Base-by-base conservation (phyloP, 148 eudicot genomes). In the Nyssa sinensis region DNA sequence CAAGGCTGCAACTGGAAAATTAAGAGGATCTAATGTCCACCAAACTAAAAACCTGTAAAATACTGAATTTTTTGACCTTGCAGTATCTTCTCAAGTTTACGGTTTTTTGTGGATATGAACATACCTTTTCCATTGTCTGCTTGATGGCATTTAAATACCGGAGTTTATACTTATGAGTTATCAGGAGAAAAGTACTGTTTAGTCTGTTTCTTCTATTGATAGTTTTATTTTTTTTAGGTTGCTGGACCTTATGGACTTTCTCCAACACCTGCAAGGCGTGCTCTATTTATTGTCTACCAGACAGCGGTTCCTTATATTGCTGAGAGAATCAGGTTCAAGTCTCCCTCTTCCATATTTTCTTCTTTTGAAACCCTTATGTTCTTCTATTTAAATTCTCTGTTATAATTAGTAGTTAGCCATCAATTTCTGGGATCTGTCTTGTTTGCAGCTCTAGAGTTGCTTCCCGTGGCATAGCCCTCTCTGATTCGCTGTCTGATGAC, bases 241-340 rank as follows among this genome's bases (percentile, higher is more conserved):
- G 86, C 99, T 74, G 99, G 99, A 79, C 77, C 92, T 41, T 83
- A 90, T 80, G 93, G 91, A 60, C 97, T 95, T 80, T 85, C 98
- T 74, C 97, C 99, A 66, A 95, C 97, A 68, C 97, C 99, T 34
- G 99, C 99, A 39, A 90, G 99, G 69, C 99, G 98, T 79, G 87
- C 90, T 65, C 87, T 95, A 63, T 95, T 90, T 68, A 83, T 95
- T 75, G 79, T 95, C 69, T 95, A 91, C 86, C 96, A 95, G 77
- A 87, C 97, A 39, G 88, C 99, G 73, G 88, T 93, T 81, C 99
- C 99, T 44, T 93, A 95, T 70, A 87, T 95, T 76, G 94, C 99
- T 51, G 99, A 95, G 75, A 89, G 97, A 86, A 83, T 86, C 75
- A 93, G 99, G 99, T 93, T 75, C 28, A 32, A 11, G 30, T 34